phyloP scores from a whole-genome alignment of 129 eudicot genomes.

The Tagetes erecta region DNA sequence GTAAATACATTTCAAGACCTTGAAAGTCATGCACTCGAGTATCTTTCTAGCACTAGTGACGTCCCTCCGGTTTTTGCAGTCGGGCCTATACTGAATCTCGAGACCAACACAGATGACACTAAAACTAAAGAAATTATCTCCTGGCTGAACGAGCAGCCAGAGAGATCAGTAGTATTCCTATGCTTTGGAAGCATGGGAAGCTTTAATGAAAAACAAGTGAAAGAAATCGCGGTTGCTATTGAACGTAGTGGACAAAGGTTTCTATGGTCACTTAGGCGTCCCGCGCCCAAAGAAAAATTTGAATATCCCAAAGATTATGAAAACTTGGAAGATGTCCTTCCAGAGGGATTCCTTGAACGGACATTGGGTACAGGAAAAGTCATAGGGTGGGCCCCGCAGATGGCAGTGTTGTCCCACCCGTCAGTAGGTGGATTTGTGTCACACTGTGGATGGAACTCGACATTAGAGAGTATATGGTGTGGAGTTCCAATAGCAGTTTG shows the following conservation, averaged over 20 bases:
- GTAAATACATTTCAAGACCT: conserved; percentile 9
- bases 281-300: neutral
- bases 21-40: neutral
- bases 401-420: neutral
- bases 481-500: conserved; percentile 1
- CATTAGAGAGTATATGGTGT: conserved; percentile 7
- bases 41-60: neutral
- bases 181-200: conserved; percentile 17
- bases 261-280: conserved; percentile 7
- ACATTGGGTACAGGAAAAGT: neutral
- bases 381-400: conserved; percentile 14
- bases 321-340: neutral
- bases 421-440: conserved; percentile 7
- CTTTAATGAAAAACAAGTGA: conserved; percentile 13
- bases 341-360: neutral
- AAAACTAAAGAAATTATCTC: neutral
- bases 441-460: conserved; percentile 15
- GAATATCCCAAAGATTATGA: neutral
- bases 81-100: neutral
- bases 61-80: neutral
- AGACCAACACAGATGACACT: neutral
- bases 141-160: conserved; percentile 9
- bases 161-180: conserved; percentile 6
- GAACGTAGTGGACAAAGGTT: conserved; percentile 14
- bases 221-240: neutral